Percentiles rank a stretch among this genome's conserved stretches.
Conservation (phyloP, 2,329 filamentous ascomycete genomes). For the Teratosphaeria viscida region DNA sequence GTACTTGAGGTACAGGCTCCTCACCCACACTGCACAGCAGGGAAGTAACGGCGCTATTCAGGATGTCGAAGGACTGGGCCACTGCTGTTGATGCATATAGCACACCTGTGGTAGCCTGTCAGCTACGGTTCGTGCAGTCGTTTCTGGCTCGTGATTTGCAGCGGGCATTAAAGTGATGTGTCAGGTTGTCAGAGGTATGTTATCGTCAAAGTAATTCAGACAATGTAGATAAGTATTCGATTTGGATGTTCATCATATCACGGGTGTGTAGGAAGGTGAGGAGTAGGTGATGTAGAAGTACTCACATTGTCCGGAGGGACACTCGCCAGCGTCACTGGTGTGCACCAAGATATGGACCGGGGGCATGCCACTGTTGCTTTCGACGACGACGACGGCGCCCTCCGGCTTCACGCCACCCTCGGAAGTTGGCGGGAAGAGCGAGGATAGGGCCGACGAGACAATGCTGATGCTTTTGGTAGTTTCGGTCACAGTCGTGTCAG, state of each 20-base stretch:
- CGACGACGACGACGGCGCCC: conserved; percentile 59
- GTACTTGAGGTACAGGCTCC: conserved; percentile 27
- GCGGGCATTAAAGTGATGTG: conserved; percentile 21
- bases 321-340: conserved; percentile 87
- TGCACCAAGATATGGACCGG: conserved; percentile 59
- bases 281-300: conserved; percentile 22
- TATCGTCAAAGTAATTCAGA: conserved; percentile 89
- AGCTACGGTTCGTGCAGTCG: background rate
- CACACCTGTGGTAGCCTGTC: conserved; percentile 37
- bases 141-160: background rate
- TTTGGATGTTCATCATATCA: conserved; percentile 72
- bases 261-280: conserved; percentile 2
- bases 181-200: conserved; percentile 84
- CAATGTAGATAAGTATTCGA: conserved; percentile 99
- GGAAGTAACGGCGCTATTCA: conserved; percentile 32
- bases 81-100: conserved; percentile 45
- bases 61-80: conserved; percentile 23
- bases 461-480: conserved; percentile 45
- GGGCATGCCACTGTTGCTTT: conserved; percentile 33
- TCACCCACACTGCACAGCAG: conserved; percentile 32
- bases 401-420: conserved; percentile 70
- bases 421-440: conserved; percentile 58
- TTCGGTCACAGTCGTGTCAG: background rate
- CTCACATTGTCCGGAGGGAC: conserved; percentile 83
- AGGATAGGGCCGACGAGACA: conserved; percentile 53